These are phyloP conservation scores for Ophiocordyceps australis DNA, from an alignment of 2,329 filamentous ascomycete species.

Conservation along the genomic window DNA sequence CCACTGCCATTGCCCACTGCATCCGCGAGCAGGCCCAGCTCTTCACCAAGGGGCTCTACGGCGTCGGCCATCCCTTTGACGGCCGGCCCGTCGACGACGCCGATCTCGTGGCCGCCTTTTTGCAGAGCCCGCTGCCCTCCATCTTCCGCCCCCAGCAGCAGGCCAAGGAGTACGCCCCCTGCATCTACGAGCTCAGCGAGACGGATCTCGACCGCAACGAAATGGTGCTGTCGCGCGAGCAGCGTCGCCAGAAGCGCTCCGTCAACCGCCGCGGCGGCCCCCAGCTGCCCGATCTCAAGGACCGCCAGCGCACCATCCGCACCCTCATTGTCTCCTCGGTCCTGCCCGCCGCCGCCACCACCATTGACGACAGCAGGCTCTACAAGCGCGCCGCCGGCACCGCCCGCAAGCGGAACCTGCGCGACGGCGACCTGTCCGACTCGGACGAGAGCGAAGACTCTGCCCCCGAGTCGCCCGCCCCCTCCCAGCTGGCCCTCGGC, in stretches of 20 bases:
- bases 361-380: conserved; percentile 68
- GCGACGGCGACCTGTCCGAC: conserved; percentile 60
- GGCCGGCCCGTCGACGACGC: conserved; percentile 84
- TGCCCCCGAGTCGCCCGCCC: conserved; percentile 66
- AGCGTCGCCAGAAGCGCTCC: conserved; percentile 85
- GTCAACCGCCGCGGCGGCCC: conserved; percentile 88
- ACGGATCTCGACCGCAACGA: conserved; percentile 80
- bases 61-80: conserved; percentile 87
- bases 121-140: conserved; percentile 64
- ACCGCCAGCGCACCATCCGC: conserved; percentile 80
- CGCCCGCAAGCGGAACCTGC: conserved; percentile 32
- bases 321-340: conserved; percentile 86
- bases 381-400: conserved; percentile 59
- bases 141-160: conserved; percentile 84
- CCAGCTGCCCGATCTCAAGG: conserved; percentile 86
- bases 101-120: conserved; percentile 69
- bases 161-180: conserved; percentile 86
- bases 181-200: conserved; percentile 86
- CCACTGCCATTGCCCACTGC: conserved; percentile 91
- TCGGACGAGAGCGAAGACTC: conserved; percentile 88
- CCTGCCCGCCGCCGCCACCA: conserved; percentile 67
- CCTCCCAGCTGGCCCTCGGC: conserved; percentile 50
- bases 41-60: conserved; percentile 85
- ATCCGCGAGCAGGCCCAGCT: conserved; percentile 93
- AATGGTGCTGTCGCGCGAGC: conserved; percentile 81